Evolutionary conservation across 2,329 filamentous ascomycete genomes (phyloP), one percentile per base, ranked within the genome.

Genomic region (Diaporthe destruens): DNA sequence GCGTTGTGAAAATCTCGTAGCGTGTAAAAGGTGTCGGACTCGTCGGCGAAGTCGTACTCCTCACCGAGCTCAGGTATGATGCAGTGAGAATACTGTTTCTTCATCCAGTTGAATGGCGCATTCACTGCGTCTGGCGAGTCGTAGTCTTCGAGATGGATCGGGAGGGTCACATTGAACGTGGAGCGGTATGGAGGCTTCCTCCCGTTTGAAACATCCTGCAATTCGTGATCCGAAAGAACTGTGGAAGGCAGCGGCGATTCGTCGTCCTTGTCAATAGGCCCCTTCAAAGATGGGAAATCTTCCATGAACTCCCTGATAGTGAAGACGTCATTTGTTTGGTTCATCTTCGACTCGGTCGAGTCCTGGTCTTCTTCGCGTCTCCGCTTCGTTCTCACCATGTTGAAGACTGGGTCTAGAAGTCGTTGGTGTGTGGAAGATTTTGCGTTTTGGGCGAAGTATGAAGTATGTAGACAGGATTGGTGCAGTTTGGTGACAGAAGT

Each of bases 1-100:
- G 44, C 61, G 14, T 65, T 65, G 14, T 65, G 61, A 11, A 65
- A 25, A 51, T 65, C 23, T 18, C 61, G 29, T 2, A 65, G 44
- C 11, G 8, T 18, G 18, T 51, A 11, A 18, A 51, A 65, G 3
- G 61, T 65, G 6, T 14, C 29, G 23, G 42, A 49, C 1, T 51
- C 44, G 20, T 23, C 36, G 12, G 20, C 29, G 18, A 65, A 65
- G 29, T 65, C 32, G 44, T 36, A 51, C 11, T 65, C 20, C 61
- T 65, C 61, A 2, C 61, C 61, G 1, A 44, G 14, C 44, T 65
- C 61, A 16, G 61, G 61, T 23, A 51, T 36, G 44, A 65, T 36
- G 29, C 61, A 65, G 14, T 65, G 61, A 3, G 44, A 23, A 5
- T 65, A 65, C 6, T 65, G 61, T 2, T 23, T 36, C 23, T n/a